A percentile compares a stretch with the other conserved stretches of the same genome.
phyloP scores from a whole-genome alignment of 192 early-diverging fungal genomes.

The Chytriomyces hyalinus region DNA sequence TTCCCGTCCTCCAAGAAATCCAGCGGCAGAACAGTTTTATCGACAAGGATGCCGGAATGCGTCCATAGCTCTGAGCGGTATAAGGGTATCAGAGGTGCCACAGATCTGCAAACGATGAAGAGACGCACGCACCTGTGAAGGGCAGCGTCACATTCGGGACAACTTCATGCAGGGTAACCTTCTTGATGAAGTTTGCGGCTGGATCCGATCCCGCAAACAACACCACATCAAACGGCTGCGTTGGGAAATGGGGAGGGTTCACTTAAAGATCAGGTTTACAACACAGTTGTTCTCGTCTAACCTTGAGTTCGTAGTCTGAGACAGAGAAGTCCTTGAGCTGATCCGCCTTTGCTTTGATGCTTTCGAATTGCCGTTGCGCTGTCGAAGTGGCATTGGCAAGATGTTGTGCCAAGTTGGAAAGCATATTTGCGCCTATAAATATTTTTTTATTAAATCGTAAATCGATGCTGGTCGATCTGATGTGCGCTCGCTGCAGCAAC shows the following conservation, averaged over 20 bases:
- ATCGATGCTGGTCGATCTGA: too few species aligned
- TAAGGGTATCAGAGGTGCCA: background rate
- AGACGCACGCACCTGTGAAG: slow-evolving; percentile 1
- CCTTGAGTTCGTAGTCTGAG: slow-evolving; percentile 3
- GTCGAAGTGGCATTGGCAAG: background rate
- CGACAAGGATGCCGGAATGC: slow-evolving; percentile 43
- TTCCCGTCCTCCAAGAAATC: slow-evolving; percentile 37
- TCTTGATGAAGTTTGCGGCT: slow-evolving; percentile 32
- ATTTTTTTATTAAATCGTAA: background rate
- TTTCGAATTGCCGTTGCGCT: background rate
- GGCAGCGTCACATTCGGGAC: slow-evolving; percentile 1
- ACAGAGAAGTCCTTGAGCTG: background rate
- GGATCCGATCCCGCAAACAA: slow-evolving; percentile 42
- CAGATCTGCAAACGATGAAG: background rate
- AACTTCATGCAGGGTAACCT: slow-evolving; percentile 25
- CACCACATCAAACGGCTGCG: slow-evolving; percentile 40
- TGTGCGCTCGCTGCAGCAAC: too few species aligned
- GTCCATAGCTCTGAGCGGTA: slow-evolving; percentile 36
- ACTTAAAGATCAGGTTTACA: too few species aligned
- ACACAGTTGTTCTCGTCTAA: too few species aligned
- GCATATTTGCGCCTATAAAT: background rate
- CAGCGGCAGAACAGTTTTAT: slow-evolving; percentile 25
- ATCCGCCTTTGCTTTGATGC: background rate
- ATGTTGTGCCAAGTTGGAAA: background rate
- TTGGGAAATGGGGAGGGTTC: too few species aligned